Evolutionary conservation across 176 grass and related monocot species (phyloP).

Genomic region (Rhynchospora tenuis): DNA sequence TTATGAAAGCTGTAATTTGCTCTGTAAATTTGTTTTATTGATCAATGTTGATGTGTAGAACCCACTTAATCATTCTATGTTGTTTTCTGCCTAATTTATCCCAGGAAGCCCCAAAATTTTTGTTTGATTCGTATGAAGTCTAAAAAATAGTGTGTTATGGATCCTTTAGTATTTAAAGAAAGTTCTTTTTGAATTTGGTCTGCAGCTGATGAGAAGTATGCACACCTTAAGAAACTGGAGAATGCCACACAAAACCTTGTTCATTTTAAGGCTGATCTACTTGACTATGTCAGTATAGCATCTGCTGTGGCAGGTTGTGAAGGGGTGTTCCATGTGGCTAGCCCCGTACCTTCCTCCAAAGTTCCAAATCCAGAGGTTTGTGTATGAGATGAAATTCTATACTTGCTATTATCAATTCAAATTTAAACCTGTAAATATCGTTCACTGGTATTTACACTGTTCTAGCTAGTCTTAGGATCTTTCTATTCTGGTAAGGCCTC

Average conservation of each 20-base stretch:
- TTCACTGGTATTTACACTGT: too few relatives aligned
- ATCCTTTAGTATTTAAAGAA: not conserved
- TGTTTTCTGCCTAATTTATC: not conserved
- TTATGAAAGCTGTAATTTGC: not conserved
- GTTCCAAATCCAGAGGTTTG: conserved; percentile 35
- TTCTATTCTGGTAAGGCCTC: too few relatives aligned
- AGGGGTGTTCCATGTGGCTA: conserved; percentile 65
- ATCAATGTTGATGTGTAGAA: not conserved
- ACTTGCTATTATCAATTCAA: not conserved
- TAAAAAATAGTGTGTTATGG: not conserved
- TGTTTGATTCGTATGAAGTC: not conserved
- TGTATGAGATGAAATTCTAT: not conserved
- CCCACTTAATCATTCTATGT: not conserved
- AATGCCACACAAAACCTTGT: conserved; percentile 38
- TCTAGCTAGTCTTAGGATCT: too few relatives aligned
- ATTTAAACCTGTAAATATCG: too few relatives aligned
- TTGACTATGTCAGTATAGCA: conserved; percentile 35
- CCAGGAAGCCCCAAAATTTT: not conserved
- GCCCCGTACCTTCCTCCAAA: conserved; percentile 41
- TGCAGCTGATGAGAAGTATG: conserved; percentile 53
- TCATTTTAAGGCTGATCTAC: conserved; percentile 46
- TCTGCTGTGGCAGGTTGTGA: conserved; percentile 41
- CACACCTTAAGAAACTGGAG: conserved; percentile 40
- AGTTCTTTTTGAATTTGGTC: not conserved
- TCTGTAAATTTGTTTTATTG: not conserved